phyloP scores from a whole-genome alignment of 139 green algal genomes.

The Auxenochlorella protothecoides region DNA sequence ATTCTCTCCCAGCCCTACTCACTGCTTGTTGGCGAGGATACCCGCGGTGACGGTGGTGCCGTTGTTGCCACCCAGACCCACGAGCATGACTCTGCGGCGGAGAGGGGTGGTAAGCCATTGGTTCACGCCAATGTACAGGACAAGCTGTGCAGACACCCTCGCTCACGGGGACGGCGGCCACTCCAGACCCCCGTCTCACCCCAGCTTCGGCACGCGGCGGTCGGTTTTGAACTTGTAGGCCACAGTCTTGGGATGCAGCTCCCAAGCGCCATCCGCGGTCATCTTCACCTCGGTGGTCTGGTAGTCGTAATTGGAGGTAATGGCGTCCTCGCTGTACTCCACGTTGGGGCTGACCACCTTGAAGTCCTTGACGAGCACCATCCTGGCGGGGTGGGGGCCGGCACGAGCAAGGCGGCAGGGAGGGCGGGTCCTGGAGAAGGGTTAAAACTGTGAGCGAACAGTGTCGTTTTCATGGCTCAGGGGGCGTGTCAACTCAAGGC shows the following conservation, averaged over 20 bases:
- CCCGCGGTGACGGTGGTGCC: slow-evolving; percentile 90
- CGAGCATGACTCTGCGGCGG: slow-evolving; percentile 90
- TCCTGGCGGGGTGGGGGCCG: not conserved
- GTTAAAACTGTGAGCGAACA: no score
- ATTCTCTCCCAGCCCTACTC: slow-evolving; percentile 18
- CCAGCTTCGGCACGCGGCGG: slow-evolving; percentile 85
- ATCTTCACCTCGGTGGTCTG: slow-evolving; percentile 59
- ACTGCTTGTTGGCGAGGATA: slow-evolving; percentile 95
- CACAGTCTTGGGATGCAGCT: slow-evolving; percentile 56
- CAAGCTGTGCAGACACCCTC: not conserved
- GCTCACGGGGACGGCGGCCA: not conserved
- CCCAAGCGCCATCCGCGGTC: slow-evolving; percentile 51
- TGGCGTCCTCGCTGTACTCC: slow-evolving; percentile 63
- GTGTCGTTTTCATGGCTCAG: not conserved
- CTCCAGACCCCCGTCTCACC: slow-evolving; percentile 30
- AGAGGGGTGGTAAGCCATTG: not conserved
- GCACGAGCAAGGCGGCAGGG: no score
- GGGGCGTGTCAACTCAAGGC: not conserved
- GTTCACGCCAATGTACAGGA: not conserved
- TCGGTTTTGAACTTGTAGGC: slow-evolving; percentile 78
- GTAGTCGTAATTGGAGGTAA: slow-evolving; percentile 82
- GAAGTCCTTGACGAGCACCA: slow-evolving; percentile 46
- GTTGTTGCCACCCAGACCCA: slow-evolving; percentile 97
- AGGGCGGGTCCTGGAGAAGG: no score
- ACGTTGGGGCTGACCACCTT: slow-evolving; percentile 77